Evolutionary conservation across 192 early-diverging fungal genomes (phyloP).

Genomic region (Chytriomyces sp.): DNA sequence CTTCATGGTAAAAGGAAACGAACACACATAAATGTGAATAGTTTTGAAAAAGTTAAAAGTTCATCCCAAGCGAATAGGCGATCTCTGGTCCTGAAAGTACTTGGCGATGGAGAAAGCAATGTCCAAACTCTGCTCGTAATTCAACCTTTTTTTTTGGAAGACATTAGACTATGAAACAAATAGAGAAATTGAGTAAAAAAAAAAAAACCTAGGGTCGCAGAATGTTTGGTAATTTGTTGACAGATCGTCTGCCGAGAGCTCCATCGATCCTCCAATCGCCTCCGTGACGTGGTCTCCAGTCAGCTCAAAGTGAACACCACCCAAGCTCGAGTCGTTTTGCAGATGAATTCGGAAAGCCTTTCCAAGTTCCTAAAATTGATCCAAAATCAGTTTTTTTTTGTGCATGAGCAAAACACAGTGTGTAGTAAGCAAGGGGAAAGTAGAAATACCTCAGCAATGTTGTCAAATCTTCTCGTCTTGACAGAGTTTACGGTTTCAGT

Average conservation of each 20-base stretch:
- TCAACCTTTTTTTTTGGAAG: constrained; percentile 58
- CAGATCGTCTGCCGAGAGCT: constrained; percentile 81
- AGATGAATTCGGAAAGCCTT: constrained; percentile 84
- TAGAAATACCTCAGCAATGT: constrained; percentile 70
- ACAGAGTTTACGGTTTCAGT: constrained; percentile 84
- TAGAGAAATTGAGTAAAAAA: background rate
- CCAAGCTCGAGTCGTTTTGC: constrained; percentile 70
- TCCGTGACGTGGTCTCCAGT: constrained; percentile 97
- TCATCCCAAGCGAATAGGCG: constrained; percentile 21
- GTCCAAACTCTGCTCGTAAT: constrained; percentile 97
- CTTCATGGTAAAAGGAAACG: no score
- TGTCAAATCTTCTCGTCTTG: constrained; percentile 90
- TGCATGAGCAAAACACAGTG: constrained; percentile 17
- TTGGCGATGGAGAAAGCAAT: constrained; percentile 95
- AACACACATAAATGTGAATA: no score
- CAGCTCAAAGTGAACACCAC: constrained; percentile 96
- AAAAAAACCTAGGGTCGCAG: constrained; percentile 83
- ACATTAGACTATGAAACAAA: background rate
- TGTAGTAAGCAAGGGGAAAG: background rate
- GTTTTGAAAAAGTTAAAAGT: background rate
- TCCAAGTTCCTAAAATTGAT: constrained; percentile 70
- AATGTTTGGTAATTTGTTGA: constrained; percentile 91
- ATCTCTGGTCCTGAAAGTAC: constrained; percentile 63
- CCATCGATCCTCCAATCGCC: constrained; percentile 97
- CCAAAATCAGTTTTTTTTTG: no score